phyloP scores from a whole-genome alignment of 164 flowering plant genomes.

The Warburgia ugandensis region DNA sequence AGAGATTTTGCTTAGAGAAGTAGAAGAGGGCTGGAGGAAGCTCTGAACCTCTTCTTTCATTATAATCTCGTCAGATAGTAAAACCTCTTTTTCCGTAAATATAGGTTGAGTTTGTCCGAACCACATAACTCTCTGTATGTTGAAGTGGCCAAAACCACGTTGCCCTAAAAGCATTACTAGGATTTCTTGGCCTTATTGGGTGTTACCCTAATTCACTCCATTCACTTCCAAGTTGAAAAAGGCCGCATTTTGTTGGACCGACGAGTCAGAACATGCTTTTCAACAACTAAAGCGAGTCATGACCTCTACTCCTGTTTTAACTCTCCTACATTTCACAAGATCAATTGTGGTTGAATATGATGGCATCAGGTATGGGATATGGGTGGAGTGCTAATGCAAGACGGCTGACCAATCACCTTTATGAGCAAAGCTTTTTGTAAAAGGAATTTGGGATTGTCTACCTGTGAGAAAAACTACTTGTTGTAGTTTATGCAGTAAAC shows the following conservation, averaged over 20 bases:
- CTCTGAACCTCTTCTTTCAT: no score
- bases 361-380: background rate
- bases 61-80: no score
- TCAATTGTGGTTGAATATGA: background rate
- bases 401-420: no score
- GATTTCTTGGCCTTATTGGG: conserved; percentile 1
- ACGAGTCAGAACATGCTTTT: background rate
- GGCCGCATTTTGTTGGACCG: background rate
- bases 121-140: no score
- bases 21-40: no score
- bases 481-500: background rate
- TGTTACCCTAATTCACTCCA: background rate
- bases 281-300: background rate
- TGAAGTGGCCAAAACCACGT: background rate
- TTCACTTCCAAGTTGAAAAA: background rate
- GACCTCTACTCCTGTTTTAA: background rate
- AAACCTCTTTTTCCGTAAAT: no score
- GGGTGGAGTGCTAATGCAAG: conserved; percentile 3
- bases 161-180: background rate
- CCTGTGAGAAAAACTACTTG: background rate
- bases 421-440: background rate
- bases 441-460: background rate
- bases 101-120: no score
- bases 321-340: conserved; percentile 2
- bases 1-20: no score